phyloP scores from a whole-genome alignment of 2,329 filamentous ascomycete species.

The Thielaviopsis euricoi region DNA sequence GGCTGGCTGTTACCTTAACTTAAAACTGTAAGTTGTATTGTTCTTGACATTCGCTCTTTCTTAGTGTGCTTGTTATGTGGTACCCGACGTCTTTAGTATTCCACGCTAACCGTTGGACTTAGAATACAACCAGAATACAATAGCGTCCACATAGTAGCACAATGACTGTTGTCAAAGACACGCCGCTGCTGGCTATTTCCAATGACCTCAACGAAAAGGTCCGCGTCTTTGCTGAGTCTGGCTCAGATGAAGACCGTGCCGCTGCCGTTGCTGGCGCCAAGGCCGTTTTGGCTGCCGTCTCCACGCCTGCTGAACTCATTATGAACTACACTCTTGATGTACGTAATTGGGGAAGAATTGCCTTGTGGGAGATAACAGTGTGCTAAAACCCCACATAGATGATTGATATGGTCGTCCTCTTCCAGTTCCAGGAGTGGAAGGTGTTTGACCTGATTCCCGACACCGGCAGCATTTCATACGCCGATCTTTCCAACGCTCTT shows the following conservation, averaged over 20 bases:
- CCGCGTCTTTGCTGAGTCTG: not conserved
- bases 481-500: constrained; percentile 17
- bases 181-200: not conserved
- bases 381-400: not conserved
- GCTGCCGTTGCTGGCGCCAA: not conserved
- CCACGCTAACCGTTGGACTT: not conserved
- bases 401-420: constrained; percentile 14
- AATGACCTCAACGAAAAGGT: not conserved
- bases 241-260: not conserved
- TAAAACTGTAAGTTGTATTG: not conserved
- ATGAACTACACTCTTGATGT: not conserved
- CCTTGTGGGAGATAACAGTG: not conserved
- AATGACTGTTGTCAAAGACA: not conserved
- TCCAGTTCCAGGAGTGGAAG: constrained; percentile 19
- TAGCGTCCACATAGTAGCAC: not conserved
- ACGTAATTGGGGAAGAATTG: too few relatives aligned
- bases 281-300: not conserved
- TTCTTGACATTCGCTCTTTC: too few relatives aligned
- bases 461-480: constrained; percentile 16
- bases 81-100: not conserved
- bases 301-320: not conserved
- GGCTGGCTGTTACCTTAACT: too few relatives aligned
- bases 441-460: constrained; percentile 19
- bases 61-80: not conserved
- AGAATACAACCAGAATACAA: not conserved